These are phyloP conservation scores for Coriolopsis trogii DNA, from an alignment of 1,284 basidiomycete species.

Conservation along the genomic window DNA sequence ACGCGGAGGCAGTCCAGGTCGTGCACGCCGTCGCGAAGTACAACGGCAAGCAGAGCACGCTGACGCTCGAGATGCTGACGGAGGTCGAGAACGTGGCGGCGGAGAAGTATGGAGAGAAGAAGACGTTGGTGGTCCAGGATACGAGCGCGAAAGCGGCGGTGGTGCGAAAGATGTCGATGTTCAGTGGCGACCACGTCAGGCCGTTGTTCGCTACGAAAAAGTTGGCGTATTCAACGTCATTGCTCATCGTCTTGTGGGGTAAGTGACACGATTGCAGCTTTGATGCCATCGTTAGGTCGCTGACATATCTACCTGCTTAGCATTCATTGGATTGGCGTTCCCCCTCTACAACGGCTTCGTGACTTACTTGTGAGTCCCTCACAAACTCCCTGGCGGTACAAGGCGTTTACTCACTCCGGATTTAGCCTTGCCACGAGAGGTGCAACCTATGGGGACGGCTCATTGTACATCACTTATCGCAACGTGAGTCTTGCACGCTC, in stretches of 20 bases:
- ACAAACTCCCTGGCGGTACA: too few relatives aligned
- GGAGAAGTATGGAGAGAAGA: too few relatives aligned
- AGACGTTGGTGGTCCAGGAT: constrained; percentile 26
- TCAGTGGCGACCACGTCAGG: constrained; percentile 50
- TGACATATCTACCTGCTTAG: constrained; percentile 37
- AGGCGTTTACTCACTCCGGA: too few relatives aligned
- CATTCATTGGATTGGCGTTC: constrained; percentile 74
- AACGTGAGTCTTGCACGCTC: constrained; percentile 52
- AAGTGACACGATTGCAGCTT: background rate
- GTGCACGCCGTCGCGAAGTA: constrained; percentile 70
- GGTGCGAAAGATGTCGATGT: constrained; percentile 46
- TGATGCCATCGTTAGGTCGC: too few relatives aligned
- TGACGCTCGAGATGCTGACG: constrained; percentile 54
- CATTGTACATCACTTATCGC: constrained; percentile 66
- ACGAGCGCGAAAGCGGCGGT: constrained; percentile 41
- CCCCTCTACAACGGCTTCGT: constrained; percentile 73
- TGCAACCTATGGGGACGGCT: constrained; percentile 63
- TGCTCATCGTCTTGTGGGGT: constrained; percentile 59
- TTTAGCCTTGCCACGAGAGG: constrained; percentile 58
- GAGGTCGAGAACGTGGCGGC: constrained; percentile 29
- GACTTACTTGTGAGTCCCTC: constrained; percentile 54
- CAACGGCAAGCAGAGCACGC: constrained; percentile 54
- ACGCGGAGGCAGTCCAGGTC: constrained; percentile 72
- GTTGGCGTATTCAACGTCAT: constrained; percentile 61
- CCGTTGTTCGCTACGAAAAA: constrained; percentile 65